These are phyloP conservation scores for Rubia occidens DNA, from an alignment of 305 asterid species.

Conservation along the genomic window DNA sequence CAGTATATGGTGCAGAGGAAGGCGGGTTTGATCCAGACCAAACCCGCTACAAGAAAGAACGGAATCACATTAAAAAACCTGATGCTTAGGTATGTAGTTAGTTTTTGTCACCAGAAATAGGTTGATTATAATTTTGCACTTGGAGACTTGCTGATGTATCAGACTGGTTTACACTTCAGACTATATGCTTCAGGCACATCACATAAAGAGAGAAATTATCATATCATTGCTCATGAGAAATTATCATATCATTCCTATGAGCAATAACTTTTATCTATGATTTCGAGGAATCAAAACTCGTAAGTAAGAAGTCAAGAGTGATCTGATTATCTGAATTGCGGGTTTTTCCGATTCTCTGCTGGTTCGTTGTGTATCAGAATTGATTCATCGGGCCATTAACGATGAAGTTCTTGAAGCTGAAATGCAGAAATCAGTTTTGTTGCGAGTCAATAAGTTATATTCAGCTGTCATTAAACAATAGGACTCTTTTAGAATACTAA, in stretches of 20 bases:
- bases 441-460: background rate
- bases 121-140: conserved; percentile 8
- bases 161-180: background rate
- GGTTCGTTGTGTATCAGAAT: background rate
- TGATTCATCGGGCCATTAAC: background rate
- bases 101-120: background rate
- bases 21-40: conserved; percentile 94
- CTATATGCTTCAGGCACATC: background rate
- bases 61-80: conserved; percentile 51
- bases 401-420: background rate
- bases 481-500: background rate
- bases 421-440: background rate
- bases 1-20: conserved; percentile 83
- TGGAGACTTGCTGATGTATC: background rate
- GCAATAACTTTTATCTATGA: no score
- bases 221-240: background rate
- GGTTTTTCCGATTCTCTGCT: background rate
- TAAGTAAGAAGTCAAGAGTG: no score
- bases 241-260: background rate
- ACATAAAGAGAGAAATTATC: background rate
- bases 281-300: no score
- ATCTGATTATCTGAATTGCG: background rate
- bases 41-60: conserved; percentile 58
- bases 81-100: background rate
- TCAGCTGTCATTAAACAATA: background rate